Conservation (phyloP, 2,329 filamentous ascomycete species). For the Fusarium ambrosium region DNA sequence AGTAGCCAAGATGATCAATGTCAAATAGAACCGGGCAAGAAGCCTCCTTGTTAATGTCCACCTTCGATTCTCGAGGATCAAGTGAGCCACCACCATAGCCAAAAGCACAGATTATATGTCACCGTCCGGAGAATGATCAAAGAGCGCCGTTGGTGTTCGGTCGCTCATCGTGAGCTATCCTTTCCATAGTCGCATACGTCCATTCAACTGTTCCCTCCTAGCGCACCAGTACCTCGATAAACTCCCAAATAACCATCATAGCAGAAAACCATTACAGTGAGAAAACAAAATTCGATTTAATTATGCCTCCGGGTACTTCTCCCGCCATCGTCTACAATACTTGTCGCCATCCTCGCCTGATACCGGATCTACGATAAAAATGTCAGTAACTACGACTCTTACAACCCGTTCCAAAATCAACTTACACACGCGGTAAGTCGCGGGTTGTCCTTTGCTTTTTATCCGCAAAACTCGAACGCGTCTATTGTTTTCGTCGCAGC, state of each 20-base stretch:
- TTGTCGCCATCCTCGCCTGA: background rate
- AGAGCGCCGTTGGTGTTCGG: too few species aligned
- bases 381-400: background rate
- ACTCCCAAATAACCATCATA: background rate
- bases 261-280: background rate
- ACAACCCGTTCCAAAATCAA: background rate
- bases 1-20: constrained; percentile 2
- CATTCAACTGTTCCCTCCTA: background rate
- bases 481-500: background rate
- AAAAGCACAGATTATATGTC: too few species aligned
- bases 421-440: background rate
- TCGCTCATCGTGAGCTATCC: too few species aligned
- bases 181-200: background rate
- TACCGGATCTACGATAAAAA: background rate
- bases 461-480: background rate
- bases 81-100: background rate
- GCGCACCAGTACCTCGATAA: background rate
- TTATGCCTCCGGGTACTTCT: background rate
- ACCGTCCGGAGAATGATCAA: too few species aligned
- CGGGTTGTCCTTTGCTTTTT: background rate
- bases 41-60: background rate
- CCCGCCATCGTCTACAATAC: background rate
- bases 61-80: background rate
- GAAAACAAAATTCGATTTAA: background rate
- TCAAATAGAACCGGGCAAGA: background rate